Evolutionary conservation across 805 yeast genomes (phyloP).

Genomic region (Grigorovia yakushimaensis): DNA sequence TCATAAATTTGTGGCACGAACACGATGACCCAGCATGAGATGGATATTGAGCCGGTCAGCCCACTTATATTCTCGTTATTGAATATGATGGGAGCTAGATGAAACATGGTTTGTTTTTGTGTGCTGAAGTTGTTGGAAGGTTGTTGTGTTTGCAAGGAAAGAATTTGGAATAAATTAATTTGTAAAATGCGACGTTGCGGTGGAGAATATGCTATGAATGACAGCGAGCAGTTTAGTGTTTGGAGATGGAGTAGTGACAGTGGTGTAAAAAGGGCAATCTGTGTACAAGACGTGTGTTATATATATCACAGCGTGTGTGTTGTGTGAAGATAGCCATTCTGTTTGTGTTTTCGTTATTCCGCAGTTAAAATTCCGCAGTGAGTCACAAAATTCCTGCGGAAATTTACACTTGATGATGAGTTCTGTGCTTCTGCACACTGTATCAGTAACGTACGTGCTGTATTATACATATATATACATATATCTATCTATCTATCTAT

Average conservation of each 20-base stretch:
- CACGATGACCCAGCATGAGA: constrained; percentile 96
- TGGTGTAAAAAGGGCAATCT: too few relatives aligned
- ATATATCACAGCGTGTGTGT: background rate
- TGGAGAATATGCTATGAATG: too few relatives aligned
- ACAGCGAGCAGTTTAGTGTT: too few relatives aligned
- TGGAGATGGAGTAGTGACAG: too few relatives aligned
- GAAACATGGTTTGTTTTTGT: constrained; percentile 5
- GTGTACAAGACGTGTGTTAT: too few relatives aligned
- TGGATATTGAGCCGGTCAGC: constrained; percentile 67
- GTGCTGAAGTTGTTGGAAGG: background rate
- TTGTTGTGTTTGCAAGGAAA: background rate
- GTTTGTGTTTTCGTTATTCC: background rate
- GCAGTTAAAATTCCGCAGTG: background rate
- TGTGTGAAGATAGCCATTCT: background rate
- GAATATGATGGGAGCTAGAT: constrained; percentile 41
- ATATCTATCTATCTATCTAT: background rate
- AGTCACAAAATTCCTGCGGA: background rate
- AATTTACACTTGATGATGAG: too few relatives aligned
- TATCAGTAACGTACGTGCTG: too few relatives aligned
- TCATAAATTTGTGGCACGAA: constrained; percentile 96
- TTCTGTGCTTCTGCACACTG: too few relatives aligned
- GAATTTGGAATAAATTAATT: too few relatives aligned
- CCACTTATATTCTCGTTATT: constrained; percentile 70
- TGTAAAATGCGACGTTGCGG: too few relatives aligned
- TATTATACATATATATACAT: too few relatives aligned